Conservation (phyloP, 2,329 filamentous ascomycete genomes). For the Monilinia vaccinii-corymbosi region DNA sequence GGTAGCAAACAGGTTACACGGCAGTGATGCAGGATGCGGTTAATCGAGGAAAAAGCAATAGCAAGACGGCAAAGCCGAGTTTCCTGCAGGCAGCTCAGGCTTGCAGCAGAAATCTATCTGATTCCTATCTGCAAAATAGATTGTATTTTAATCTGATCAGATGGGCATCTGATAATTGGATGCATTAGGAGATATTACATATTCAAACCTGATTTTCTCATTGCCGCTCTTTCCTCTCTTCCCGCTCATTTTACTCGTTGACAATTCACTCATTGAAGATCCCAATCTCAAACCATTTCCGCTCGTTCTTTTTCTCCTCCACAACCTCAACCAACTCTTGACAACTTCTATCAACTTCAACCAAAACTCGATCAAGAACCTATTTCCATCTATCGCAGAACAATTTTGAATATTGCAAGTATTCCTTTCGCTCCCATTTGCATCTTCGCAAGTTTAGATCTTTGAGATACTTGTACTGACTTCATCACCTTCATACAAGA, state of each 20-base stretch:
- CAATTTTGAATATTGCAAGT: not conserved
- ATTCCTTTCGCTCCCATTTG: not conserved
- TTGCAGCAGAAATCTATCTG: not conserved
- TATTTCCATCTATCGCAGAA: not conserved
- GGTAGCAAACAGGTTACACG: not conserved
- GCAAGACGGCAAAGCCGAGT: not conserved
- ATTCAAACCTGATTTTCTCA: not conserved
- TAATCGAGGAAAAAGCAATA: not conserved
- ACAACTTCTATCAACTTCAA: not conserved
- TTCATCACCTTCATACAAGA: not conserved
- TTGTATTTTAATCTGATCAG: no score
- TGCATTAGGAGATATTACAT: not conserved
- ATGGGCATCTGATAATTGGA: no score
- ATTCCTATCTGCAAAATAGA: not conserved
- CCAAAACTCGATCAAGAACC: not conserved
- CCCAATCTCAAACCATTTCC: not conserved
- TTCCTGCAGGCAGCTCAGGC: not conserved
- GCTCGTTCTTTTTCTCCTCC: not conserved
- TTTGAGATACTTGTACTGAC: not conserved
- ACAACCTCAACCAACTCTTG: not conserved
- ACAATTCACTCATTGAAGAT: conserved; percentile 1
- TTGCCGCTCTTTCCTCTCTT: not conserved
- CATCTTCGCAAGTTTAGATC: not conserved
- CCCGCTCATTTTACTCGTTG: not conserved
- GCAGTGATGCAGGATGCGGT: not conserved